Base-by-base conservation (phyloP, 2,329 filamentous ascomycete species). In the Saccharata proteae region DNA sequence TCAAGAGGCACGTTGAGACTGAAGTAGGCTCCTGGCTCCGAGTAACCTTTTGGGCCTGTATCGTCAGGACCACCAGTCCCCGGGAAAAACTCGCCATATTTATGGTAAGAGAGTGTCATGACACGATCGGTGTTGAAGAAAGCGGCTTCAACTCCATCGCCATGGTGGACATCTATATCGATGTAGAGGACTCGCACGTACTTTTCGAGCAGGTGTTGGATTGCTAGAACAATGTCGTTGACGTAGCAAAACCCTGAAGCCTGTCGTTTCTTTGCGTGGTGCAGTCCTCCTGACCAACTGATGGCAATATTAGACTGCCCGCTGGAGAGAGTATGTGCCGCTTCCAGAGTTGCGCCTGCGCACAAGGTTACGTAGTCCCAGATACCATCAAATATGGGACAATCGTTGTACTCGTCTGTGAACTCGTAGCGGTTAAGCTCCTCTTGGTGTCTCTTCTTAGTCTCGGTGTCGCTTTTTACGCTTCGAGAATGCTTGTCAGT, bases 161-260 rank as follows among this genome's bases (percentile, higher is more conserved):
- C 84, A 42, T 93, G 84, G 51, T 93, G 84, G 2, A 93, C 83
- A 51, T 93, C 84, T 43, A 93, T 92, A 51, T 93, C 84, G 55
- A 96, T 86, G 57, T 96, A 94, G 36, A 96, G 67, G 6, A 96
- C 86, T 29, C 86, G 79, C 11, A 84, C 76, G 45, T 86, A 74
- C 48, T 78, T 71, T 17, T 81, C 77, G 11, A 96, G 66, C 7
- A 98, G 71, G 52, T 94, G 80, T 21, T 96, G 69, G 45, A 94
- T 90, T 20, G 81, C 84, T 27, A 98, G 71, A 36, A 96, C 90
- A 46, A 96, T 96, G 57, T 98, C 90, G 56, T 98, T 98, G 61
- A 96, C 85, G 61, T 98, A 98, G 62, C 90, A 98, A 58, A 98
- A 98, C 1, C 90, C 90, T 10, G 80, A 88, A 0, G 90, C 88